Percentiles rank a stretch among this genome's conserved stretches.
Evolutionary conservation across 2,329 filamentous ascomycete genomes (phyloP).

Genomic region (Exophiala sp.): DNA sequence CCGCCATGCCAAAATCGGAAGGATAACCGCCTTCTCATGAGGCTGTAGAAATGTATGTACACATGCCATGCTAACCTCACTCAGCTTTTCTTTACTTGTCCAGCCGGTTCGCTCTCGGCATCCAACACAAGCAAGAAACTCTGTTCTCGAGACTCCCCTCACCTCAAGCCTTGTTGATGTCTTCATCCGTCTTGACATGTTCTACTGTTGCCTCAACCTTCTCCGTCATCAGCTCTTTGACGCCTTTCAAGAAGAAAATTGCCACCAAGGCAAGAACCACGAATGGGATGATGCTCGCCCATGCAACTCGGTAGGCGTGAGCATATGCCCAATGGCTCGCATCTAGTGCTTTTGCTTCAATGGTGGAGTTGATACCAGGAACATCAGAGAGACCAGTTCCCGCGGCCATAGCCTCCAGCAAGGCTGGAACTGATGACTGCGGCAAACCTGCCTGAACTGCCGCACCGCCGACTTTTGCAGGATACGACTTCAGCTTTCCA

Average conservation of each 20-base stretch:
- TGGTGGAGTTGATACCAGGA: conserved; percentile 35
- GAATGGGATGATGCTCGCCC: conserved; percentile 49
- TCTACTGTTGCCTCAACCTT: conserved; percentile 51
- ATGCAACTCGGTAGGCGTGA: conserved; percentile 46
- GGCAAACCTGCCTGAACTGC: conserved; percentile 43
- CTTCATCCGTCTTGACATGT: conserved; percentile 19
- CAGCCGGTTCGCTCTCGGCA: too few relatives aligned
- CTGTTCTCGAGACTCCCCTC: too few relatives aligned
- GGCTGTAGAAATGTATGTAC: too few relatives aligned
- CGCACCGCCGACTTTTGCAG: conserved; percentile 37
- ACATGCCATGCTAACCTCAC: too few relatives aligned
- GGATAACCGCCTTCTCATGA: too few relatives aligned
- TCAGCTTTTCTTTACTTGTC: too few relatives aligned
- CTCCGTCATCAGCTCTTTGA: conserved; percentile 50
- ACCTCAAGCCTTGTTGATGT: background rate
- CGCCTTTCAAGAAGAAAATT: conserved; percentile 43
- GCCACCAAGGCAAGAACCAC: conserved; percentile 45
- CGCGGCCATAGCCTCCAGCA: conserved; percentile 38
- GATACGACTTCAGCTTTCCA: conserved; percentile 42
- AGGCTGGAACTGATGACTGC: conserved; percentile 33
- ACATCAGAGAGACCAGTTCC: conserved; percentile 33
- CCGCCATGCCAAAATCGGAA: too few relatives aligned
- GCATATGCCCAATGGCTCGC: conserved; percentile 45
- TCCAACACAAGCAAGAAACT: too few relatives aligned
- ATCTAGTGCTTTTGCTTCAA: conserved; percentile 37